Percentiles rank a stretch among this genome's conserved stretches.
These are phyloP conservation scores for Ocimum tenuiflorum DNA, from an alignment of 257 asterid genomes.

Conservation along the genomic window DNA sequence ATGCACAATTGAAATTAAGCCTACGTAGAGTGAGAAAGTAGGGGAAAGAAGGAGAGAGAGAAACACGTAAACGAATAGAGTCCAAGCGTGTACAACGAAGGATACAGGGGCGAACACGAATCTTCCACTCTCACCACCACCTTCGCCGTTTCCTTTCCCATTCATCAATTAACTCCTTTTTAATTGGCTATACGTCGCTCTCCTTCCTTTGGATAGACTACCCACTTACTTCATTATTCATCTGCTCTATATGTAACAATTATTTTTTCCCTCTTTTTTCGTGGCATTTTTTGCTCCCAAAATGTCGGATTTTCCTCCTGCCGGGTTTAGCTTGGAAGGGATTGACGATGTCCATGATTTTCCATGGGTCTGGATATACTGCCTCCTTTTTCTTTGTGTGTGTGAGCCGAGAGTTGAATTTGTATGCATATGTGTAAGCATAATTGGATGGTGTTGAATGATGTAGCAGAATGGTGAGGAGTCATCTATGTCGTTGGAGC, in stretches of 20 bases:
- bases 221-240: neutral
- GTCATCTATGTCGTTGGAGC: constrained; percentile 57
- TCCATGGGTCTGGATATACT: constrained; percentile 48
- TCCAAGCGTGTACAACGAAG: constrained; percentile 59
- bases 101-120: constrained; percentile 54
- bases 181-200: neutral
- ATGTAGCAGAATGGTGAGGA: constrained; percentile 50
- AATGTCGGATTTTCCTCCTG: constrained; percentile 38
- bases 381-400: neutral
- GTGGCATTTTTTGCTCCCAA: neutral
- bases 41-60: constrained; percentile 17
- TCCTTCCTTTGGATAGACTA: neutral
- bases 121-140: constrained; percentile 13
- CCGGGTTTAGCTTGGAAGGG: constrained; percentile 55
- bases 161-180: constrained; percentile 6
- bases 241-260: neutral
- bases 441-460: constrained; percentile 18
- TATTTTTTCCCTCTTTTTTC: neutral
- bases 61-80: constrained; percentile 75
- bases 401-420: neutral
- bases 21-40: neutral
- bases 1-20: neutral
- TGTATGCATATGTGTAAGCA: neutral
- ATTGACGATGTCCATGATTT: constrained; percentile 59
- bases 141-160: constrained; percentile 17